Percentiles rank a stretch among this genome's conserved stretches.
Conservation (phyloP, 2,329 filamentous ascomycete species). For the Nigrograna mackinnonii region DNA sequence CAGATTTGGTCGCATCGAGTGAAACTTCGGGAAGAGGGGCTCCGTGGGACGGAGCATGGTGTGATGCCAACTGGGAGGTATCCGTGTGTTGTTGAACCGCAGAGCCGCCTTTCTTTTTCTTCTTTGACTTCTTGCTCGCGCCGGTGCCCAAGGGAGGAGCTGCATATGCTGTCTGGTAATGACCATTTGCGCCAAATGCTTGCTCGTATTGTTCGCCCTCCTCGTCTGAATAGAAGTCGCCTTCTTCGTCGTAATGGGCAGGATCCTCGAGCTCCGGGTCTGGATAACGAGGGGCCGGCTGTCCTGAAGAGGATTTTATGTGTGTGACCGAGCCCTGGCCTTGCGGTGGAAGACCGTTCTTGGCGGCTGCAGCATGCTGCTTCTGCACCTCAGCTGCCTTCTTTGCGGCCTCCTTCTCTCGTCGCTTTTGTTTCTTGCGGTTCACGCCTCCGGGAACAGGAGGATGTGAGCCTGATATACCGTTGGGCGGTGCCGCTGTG, state of each 20-base stretch:
- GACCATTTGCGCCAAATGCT: slow-evolving; percentile 33
- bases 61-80: slow-evolving; percentile 30
- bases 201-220: slow-evolving; percentile 28
- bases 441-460: slow-evolving; percentile 64
- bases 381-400: slow-evolving; percentile 42
- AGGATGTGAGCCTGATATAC: slow-evolving; percentile 39
- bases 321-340: slow-evolving; percentile 10
- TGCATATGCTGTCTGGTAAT: slow-evolving; percentile 31
- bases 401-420: slow-evolving; percentile 79
- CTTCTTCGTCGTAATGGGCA: slow-evolving; percentile 26
- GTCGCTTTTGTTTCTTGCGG: slow-evolving; percentile 92
- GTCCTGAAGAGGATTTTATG: slow-evolving; percentile 13
- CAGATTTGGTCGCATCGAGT: slow-evolving; percentile 47
- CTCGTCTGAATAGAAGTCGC: slow-evolving; percentile 35
- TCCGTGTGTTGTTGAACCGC: slow-evolving; percentile 32
- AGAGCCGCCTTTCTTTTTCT: slow-evolving; percentile 68
- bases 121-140: slow-evolving; percentile 60
- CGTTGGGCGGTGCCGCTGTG: slow-evolving; percentile 39
- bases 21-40: slow-evolving; percentile 35
- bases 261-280: slow-evolving; percentile 50
- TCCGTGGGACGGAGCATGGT: slow-evolving; percentile 17
- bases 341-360: slow-evolving; percentile 29
- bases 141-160: slow-evolving; percentile 21
- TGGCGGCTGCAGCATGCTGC: slow-evolving; percentile 21
- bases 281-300: slow-evolving; percentile 45